phyloP scores from a whole-genome alignment of 768 basidiomycete species.

The Pulveroboletus frians region DNA sequence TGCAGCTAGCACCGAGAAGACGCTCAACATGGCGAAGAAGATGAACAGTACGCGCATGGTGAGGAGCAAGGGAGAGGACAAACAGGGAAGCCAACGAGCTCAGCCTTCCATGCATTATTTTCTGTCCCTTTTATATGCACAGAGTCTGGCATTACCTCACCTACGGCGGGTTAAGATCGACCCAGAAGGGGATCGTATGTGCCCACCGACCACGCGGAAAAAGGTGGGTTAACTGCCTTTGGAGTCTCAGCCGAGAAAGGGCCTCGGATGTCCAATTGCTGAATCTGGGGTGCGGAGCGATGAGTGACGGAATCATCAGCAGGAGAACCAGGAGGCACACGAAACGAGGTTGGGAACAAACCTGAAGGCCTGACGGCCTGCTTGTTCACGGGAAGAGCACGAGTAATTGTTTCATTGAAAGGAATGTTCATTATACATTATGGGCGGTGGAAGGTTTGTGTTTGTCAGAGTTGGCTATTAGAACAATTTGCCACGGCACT shows the following conservation, averaged over 20 bases:
- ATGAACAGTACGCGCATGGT: slow-evolving; percentile 20
- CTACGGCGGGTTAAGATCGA: slow-evolving; percentile 24
- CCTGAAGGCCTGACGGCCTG: slow-evolving; percentile 6
- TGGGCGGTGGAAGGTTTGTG: not conserved
- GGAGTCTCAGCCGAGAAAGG: slow-evolving; percentile 14
- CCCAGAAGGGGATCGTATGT: slow-evolving; percentile 28
- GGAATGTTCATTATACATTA: no score
- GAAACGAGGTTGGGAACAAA: slow-evolving; percentile 12
- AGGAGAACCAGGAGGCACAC: slow-evolving; percentile 16
- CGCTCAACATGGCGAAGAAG: slow-evolving; percentile 37
- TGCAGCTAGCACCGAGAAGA: slow-evolving; percentile 41
- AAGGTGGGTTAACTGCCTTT: slow-evolving; percentile 21
- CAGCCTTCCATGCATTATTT: slow-evolving; percentile 3
- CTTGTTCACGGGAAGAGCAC: slow-evolving; percentile 2
- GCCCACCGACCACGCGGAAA: slow-evolving; percentile 15
- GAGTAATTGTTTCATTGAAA: slow-evolving; percentile 7
- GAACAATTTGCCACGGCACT: slow-evolving; percentile 8
- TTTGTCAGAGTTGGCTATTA: not conserved
- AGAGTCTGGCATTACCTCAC: slow-evolving; percentile 28
- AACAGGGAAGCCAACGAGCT: slow-evolving; percentile 3
- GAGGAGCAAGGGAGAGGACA: not conserved
- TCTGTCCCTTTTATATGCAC: slow-evolving; percentile 23
- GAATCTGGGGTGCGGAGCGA: slow-evolving; percentile 11
- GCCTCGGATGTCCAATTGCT: slow-evolving; percentile 17
- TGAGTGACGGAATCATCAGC: slow-evolving; percentile 18